Percentiles rank a stretch among this genome's conserved stretches.
These are phyloP conservation scores for Xylaria arbuscula DNA, from an alignment of 2,329 filamentous ascomycete species.

Conservation along the genomic window DNA sequence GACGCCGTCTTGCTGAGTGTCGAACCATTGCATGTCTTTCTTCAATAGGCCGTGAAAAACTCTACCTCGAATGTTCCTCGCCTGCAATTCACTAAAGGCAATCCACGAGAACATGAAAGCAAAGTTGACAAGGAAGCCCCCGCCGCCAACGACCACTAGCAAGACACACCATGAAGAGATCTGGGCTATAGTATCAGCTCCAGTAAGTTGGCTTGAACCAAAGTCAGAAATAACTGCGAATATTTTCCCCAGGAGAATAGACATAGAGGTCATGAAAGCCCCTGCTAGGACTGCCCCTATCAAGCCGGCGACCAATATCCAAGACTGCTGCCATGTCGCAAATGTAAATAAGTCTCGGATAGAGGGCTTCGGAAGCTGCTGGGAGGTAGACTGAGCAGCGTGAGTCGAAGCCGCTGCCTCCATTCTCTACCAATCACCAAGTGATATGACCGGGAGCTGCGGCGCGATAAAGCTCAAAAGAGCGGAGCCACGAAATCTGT, in stretches of 20 bases:
- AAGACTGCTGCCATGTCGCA: conserved; percentile 69
- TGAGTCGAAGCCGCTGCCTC: conserved; percentile 15
- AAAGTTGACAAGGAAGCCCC: conserved; percentile 74
- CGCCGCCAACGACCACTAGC: conserved; percentile 71
- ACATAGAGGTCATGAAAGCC: conserved; percentile 70
- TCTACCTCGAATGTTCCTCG: conserved; percentile 69
- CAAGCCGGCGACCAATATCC: conserved; percentile 65
- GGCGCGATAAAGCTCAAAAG: neutral
- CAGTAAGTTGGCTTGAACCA: conserved; percentile 64
- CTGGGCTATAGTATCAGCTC: conserved; percentile 62
- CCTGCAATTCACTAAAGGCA: conserved; percentile 83
- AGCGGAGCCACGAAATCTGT: neutral
- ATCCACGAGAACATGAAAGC: conserved; percentile 78
- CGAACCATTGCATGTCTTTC: conserved; percentile 86
- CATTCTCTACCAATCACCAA: conserved; percentile 9
- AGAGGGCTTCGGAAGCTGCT: conserved; percentile 27
- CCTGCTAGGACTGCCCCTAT: conserved; percentile 69
- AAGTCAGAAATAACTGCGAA: conserved; percentile 78
- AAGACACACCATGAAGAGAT: conserved; percentile 71
- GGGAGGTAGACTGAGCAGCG: neutral
- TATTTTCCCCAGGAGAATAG: conserved; percentile 78
- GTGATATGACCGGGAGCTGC: neutral
- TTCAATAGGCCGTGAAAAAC: conserved; percentile 76
- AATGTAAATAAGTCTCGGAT: conserved; percentile 74
- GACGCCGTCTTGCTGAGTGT: conserved; percentile 76